Evolutionary conservation across 495 filamentous ascomycete genomes (phyloP), one percentile per base, ranked within the genome.

Genomic region (Aspergillus diversus): DNA sequence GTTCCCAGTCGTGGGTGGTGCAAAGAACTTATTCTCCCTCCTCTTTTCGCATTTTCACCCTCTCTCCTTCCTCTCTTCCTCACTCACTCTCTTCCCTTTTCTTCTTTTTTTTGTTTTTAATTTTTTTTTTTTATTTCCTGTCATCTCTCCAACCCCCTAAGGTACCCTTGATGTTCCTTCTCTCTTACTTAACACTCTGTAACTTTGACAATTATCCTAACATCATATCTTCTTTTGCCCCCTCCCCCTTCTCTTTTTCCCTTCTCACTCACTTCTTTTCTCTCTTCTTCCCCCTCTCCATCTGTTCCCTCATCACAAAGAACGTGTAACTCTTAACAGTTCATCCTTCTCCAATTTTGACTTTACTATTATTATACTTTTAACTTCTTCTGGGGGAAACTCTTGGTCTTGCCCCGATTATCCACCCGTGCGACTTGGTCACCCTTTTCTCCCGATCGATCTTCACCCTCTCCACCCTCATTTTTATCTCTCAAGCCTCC

Each of bases 361-460:
- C 37, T 37, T 17, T 39, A 42, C 21, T 21, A 21, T 55, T 27
- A 57, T 59, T 46, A 66, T 60, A 55, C 56, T 59, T 52, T 59
- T 61, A 55, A 48, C 54, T 56, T 58, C 11, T 37, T 33, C 27
- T 54, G 46, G 9, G 50, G 52, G 33, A 17, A 15, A 53, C 52
- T 33, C 52, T 37, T 43, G 58, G 39, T 33, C 16, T 47, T 21
- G 39, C 49, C 57, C 47, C 12, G 35, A 42, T 35, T 33, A 53
- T 43, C 58, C 50, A 55, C 59, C 53, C 55, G 61, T 65, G 33
- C 50, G 47, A 57, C 55, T 60, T 47, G 7, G 48, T 54, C 58
- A 27, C 17, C 58, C 48, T 59, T 61, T 54, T 55, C 8, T 54
- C 55, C 49, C 66, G 59, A 64, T 64, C 63, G 49, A 60, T 63